Conservation (phyloP, 495 filamentous ascomycete species). For the Lasiosphaeriaceae sp. region DNA sequence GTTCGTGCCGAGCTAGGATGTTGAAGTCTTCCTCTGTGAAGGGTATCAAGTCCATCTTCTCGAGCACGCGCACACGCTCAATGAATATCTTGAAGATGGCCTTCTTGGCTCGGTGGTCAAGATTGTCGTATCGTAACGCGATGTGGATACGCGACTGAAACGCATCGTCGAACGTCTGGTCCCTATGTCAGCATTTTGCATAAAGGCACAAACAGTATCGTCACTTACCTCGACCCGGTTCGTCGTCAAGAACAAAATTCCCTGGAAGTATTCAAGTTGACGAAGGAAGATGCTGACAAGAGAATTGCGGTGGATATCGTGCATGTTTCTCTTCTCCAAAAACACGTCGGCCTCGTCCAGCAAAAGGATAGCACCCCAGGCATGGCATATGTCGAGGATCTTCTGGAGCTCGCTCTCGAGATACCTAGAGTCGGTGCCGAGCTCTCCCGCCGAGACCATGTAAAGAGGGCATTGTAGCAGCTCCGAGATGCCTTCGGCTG, state of each 20-base stretch:
- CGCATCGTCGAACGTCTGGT: constrained; percentile 57
- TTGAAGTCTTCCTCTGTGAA: constrained; percentile 71
- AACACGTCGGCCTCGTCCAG: constrained; percentile 80
- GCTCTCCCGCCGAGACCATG: constrained; percentile 76
- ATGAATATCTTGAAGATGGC: constrained; percentile 84
- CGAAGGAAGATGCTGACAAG: constrained; percentile 62
- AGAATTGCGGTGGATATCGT: constrained; percentile 72
- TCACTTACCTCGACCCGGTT: constrained; percentile 48
- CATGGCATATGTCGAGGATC: constrained; percentile 82
- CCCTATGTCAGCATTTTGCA: constrained; percentile 21
- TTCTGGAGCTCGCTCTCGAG: constrained; percentile 78
- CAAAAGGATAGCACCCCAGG: constrained; percentile 78
- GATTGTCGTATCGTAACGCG: constrained; percentile 75
- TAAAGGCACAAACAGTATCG: neutral
- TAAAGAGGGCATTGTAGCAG: constrained; percentile 79
- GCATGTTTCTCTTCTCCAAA: constrained; percentile 67
- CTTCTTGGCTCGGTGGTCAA: constrained; percentile 70
- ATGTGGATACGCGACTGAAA: constrained; percentile 60
- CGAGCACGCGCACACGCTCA: constrained; percentile 61
- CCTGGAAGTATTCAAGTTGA: constrained; percentile 50
- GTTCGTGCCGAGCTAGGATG: constrained; percentile 59
- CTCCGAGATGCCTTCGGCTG: constrained; percentile 83
- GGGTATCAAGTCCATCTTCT: constrained; percentile 54
- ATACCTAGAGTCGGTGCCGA: constrained; percentile 74
- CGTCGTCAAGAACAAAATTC: constrained; percentile 51